Evolutionary conservation across 495 filamentous ascomycete species (phyloP).

Genomic region (Talaromyces proteolyticus): DNA sequence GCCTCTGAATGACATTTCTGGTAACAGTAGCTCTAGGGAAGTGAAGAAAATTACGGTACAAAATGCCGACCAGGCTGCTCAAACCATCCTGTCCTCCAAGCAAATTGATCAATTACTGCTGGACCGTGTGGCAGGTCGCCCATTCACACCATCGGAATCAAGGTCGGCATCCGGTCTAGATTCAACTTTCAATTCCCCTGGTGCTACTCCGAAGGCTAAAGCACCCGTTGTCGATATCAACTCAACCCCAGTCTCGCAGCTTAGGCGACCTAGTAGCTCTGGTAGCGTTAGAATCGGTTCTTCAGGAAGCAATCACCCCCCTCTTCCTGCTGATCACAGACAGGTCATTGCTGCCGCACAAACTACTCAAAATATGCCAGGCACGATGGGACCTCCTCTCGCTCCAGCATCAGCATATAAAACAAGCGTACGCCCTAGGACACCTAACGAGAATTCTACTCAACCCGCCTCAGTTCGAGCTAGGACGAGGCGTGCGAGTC

Average conservation of each 20-base stretch:
- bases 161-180: conserved; percentile 6
- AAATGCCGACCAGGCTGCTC: conserved; percentile 61
- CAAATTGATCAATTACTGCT: conserved; percentile 64
- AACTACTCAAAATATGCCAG: conserved; percentile 33
- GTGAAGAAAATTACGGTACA: conserved; percentile 26
- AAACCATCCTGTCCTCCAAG: conserved; percentile 68
- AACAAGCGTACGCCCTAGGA: conserved; percentile 57
- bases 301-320: conserved; percentile 50
- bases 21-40: conserved; percentile 30
- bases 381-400: conserved; percentile 78
- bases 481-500: conserved; percentile 30
- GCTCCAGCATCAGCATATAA: conserved; percentile 76
- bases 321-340: conserved; percentile 75
- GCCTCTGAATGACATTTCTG: conserved; percentile 37
- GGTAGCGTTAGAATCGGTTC: conserved; percentile 52
- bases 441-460: conserved; percentile 50
- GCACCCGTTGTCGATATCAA: conserved; percentile 30
- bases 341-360: conserved; percentile 78
- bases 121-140: conserved; percentile 27
- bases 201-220: conserved; percentile 31
- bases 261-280: conserved; percentile 61
- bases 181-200: conserved; percentile 19
- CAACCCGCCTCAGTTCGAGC: conserved; percentile 37
- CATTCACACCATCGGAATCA: conserved; percentile 14
- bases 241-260: conserved; percentile 22